phyloP scores from a whole-genome alignment of 1,284 basidiomycete genomes.

The Irpex rosettiformis region DNA sequence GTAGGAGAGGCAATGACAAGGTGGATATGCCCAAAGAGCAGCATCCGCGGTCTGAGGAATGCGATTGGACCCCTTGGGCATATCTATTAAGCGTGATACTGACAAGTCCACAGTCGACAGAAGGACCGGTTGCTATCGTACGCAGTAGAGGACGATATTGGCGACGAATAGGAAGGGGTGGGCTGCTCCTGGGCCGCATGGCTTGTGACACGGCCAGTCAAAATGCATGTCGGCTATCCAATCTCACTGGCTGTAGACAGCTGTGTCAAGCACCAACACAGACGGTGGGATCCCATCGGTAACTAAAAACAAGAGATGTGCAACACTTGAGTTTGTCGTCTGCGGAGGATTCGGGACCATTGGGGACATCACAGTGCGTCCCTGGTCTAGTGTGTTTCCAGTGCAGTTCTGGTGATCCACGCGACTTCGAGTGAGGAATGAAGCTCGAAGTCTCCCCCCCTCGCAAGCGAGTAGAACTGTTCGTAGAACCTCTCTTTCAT shows the following conservation, averaged over 20 bases:
- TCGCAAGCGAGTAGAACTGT: constrained; percentile 16
- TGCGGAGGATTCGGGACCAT: too few species aligned
- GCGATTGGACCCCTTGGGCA: not conserved
- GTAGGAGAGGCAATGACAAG: constrained; percentile 4
- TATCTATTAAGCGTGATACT: constrained; percentile 1
- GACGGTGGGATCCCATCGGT: not conserved
- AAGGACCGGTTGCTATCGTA: not conserved
- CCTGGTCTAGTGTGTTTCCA: constrained; percentile 14
- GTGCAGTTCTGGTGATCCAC: constrained; percentile 13
- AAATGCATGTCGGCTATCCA: not conserved
- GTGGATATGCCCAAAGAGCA: not conserved
- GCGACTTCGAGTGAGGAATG: constrained; percentile 8
- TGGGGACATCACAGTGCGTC: constrained; percentile 1
- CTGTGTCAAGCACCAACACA: not conserved
- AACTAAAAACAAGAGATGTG: too few species aligned
- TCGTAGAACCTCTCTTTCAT: constrained; percentile 10
- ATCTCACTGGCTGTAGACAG: not conserved
- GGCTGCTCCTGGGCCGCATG: not conserved
- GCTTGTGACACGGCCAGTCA: constrained; percentile 1
- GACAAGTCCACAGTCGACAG: not conserved
- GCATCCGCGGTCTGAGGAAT: not conserved
- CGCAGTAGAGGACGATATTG: not conserved
- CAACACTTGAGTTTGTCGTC: too few species aligned
- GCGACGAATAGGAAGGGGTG: not conserved
- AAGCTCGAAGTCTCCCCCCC: constrained; percentile 3